Evolutionary conservation across 805 yeast genomes (phyloP).

Genomic region (Metschnikowia corniflorae): DNA sequence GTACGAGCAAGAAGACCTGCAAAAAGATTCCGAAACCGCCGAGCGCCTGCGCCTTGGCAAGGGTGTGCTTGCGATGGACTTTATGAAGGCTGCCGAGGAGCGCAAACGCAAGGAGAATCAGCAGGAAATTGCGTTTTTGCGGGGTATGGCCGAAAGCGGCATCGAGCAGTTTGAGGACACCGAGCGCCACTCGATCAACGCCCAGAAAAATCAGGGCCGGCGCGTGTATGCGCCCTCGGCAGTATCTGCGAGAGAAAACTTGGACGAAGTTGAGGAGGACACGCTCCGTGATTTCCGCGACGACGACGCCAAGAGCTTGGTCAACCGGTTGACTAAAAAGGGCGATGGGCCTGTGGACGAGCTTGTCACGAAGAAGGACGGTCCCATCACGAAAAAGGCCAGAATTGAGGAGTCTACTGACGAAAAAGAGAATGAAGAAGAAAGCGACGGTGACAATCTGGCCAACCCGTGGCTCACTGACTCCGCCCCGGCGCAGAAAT

Average conservation of each 20-base stretch:
- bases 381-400: slow-evolving; percentile 10
- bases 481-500: slow-evolving; percentile 21
- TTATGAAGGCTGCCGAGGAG: slow-evolving; percentile 87
- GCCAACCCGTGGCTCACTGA: slow-evolving; percentile 38
- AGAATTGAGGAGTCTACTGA: slow-evolving; percentile 11
- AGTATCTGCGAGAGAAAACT: slow-evolving; percentile 33
- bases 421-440: neutral
- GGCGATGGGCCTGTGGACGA: slow-evolving; percentile 3
- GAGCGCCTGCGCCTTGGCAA: slow-evolving; percentile 56
- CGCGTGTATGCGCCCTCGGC: slow-evolving; percentile 71
- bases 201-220: slow-evolving; percentile 68
- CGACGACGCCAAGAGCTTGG: slow-evolving; percentile 49
- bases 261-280: slow-evolving; percentile 25
- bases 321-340: slow-evolving; percentile 27
- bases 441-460: slow-evolving; percentile 15
- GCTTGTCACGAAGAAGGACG: neutral
- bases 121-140: slow-evolving; percentile 48
- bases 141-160: slow-evolving; percentile 41
- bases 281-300: slow-evolving; percentile 41
- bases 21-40: slow-evolving; percentile 33
- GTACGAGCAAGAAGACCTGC: slow-evolving; percentile 30
- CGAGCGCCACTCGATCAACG: slow-evolving; percentile 43
- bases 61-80: slow-evolving; percentile 92
- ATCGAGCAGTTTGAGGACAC: slow-evolving; percentile 36
- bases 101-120: slow-evolving; percentile 58